These are phyloP conservation scores for Trametes punicea DNA, from an alignment of 768 basidiomycete species.

Conservation along the genomic window DNA sequence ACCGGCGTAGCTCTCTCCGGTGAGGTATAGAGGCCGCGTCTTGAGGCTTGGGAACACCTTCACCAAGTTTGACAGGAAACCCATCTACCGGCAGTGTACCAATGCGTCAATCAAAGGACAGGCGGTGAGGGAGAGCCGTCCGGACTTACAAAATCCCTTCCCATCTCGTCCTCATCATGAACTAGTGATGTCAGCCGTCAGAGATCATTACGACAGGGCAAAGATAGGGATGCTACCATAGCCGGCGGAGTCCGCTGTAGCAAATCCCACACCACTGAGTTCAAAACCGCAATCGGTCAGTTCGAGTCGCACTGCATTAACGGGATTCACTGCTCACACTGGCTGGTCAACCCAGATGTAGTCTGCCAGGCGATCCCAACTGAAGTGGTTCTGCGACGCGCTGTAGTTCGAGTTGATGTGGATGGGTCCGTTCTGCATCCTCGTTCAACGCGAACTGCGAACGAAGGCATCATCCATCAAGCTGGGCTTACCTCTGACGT, in stretches of 20 bases:
- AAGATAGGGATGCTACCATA: conserved; percentile 36
- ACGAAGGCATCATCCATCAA: neutral
- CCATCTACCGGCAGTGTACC: conserved; percentile 44
- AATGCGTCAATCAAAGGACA: neutral
- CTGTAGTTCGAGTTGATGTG: conserved; percentile 45
- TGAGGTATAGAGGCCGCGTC: conserved; percentile 61
- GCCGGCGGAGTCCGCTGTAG: conserved; percentile 59
- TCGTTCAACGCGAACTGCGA: neutral
- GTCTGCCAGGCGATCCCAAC: conserved; percentile 61
- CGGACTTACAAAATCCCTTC: conserved; percentile 41
- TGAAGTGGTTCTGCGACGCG: conserved; percentile 46
- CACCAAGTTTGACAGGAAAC: conserved; percentile 67
- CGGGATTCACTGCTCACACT: conserved; percentile 37
- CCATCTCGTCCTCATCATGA: conserved; percentile 60
- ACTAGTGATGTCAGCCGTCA: conserved; percentile 9
- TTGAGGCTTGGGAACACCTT: conserved; percentile 70
- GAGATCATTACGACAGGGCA: neutral
- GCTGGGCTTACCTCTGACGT: conserved; percentile 45
- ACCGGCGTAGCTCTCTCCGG: conserved; percentile 76
- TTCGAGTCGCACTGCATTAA: neutral
- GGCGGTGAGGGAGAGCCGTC: neutral
- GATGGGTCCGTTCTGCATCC: conserved; percentile 63
- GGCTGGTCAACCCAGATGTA: conserved; percentile 75
- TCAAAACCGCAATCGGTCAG: neutral
- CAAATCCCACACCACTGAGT: conserved; percentile 54